phyloP scores from a whole-genome alignment of 441 rosid species.

The Dalechampia spathulata region DNA sequence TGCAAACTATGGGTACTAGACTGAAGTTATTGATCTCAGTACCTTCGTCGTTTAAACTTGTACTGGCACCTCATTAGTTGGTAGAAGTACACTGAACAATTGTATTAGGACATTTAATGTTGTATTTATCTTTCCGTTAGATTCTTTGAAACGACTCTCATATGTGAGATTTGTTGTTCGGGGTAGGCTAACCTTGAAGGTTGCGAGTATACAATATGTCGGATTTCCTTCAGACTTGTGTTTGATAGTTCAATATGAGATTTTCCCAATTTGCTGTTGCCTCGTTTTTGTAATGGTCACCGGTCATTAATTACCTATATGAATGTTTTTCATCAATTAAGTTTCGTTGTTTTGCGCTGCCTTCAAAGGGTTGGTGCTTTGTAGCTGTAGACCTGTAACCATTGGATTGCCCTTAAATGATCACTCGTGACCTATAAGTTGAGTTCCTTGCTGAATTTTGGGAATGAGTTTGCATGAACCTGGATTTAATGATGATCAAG shows the following conservation, averaged over 20 bases:
- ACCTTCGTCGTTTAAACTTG: conserved; percentile 1
- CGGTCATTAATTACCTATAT: too few species aligned
- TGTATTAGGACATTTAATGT: conserved; percentile 8
- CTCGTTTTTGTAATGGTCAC: too few species aligned
- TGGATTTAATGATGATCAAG: too few species aligned
- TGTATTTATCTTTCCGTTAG: conserved; percentile 16
- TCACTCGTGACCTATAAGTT: too few species aligned
- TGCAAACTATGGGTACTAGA: conserved; percentile 52
- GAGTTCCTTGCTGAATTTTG: too few species aligned
- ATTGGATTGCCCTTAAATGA: too few species aligned
- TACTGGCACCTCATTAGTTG: conserved; percentile 8
- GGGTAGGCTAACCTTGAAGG: conserved; percentile 14
- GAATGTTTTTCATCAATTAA: too few species aligned
- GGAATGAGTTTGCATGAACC: too few species aligned
- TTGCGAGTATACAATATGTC: conserved; percentile 14
- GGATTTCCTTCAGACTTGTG: neutral
- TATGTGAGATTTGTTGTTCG: conserved; percentile 8
- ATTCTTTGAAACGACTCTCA: conserved; percentile 7
- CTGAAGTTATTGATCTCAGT: neutral
- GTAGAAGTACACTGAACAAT: conserved; percentile 3
- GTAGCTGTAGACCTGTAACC: too few species aligned
- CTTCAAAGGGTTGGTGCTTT: too few species aligned
- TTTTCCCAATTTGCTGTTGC: too few species aligned
- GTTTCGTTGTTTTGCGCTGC: too few species aligned
- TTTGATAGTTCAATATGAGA: neutral